Evolutionary conservation across 768 basidiomycete species (phyloP), one percentile per base, ranked within the genome.

Genomic region (Suillus tomentosus): DNA sequence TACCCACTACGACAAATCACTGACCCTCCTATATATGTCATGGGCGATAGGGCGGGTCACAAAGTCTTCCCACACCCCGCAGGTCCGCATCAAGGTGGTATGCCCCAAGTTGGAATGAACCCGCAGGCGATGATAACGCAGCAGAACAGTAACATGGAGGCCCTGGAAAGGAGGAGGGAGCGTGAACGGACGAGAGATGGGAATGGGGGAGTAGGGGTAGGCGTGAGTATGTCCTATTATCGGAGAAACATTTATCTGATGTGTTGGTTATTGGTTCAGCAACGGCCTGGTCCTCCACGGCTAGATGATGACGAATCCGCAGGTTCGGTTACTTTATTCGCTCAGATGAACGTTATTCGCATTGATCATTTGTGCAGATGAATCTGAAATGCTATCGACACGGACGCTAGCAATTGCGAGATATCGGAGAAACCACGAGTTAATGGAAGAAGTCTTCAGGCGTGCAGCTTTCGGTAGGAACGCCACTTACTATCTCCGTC

Each of bases 391-490:
- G 64, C 88, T 93, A 64, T 89, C 92, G 0, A 86, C 89, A 2
- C 83, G 89, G 50, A 85, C 90, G 3, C 80, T 93, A 17, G 89
- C 92, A 8, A 70, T 90, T 42, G 83, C 86, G 19, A 82, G 92
- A 42, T 94, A 92, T 71, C 84, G 82, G 67, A 86, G 91, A 7
- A 94, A 94, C 69, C 91, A 94, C 69, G 92, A 92, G 51, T 79
- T 89, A 65, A 94, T 94, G 91, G 89, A 89, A 70, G 89, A 89
- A 50, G 88, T 94, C 2, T 93, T 94, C 74, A 81, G 80, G 67
- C 83, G 85, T 67, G 91, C 92, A 27, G 89, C 88, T 1, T 89
- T 86, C 69, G 85, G 91, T 67, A 58, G 55, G 43, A 34, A 42
- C 10, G 2, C 51, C 9, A 15, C 14, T 7, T 0, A 15, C 2